phyloP scores from a whole-genome alignment of 2,329 filamentous ascomycete genomes.

The Neocucurbitaria cava region DNA sequence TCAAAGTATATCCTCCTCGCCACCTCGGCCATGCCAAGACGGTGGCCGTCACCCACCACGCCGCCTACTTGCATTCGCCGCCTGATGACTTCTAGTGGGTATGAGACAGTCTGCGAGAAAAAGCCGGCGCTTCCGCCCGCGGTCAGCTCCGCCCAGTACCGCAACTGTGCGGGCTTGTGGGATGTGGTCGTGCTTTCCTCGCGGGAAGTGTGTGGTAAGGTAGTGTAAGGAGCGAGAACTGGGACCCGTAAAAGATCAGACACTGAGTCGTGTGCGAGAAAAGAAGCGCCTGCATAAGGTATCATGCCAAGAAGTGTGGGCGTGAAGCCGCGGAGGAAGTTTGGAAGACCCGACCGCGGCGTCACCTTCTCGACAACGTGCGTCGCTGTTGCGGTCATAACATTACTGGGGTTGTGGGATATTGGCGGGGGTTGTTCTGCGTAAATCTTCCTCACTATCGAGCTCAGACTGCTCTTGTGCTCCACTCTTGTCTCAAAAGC shows the following conservation, averaged over 20 bases:
- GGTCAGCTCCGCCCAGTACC: conserved; percentile 84
- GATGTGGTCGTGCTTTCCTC: conserved; percentile 47
- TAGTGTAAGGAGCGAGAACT: conserved; percentile 73
- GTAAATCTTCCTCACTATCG: conserved; percentile 88
- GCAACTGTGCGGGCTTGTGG: conserved; percentile 72
- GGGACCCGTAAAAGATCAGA: conserved; percentile 82
- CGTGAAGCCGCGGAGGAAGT: conserved; percentile 95
- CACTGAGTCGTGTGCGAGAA: conserved; percentile 90
- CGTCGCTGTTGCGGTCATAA: conserved; percentile 50
- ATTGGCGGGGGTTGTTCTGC: conserved; percentile 65
- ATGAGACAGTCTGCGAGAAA: conserved; percentile 89
- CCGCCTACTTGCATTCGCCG: conserved; percentile 96
- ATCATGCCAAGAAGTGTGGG: conserved; percentile 94
- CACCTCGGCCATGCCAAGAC: conserved; percentile 80
- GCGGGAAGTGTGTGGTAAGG: conserved; percentile 66
- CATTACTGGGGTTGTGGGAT: conserved; percentile 38
- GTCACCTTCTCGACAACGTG: conserved; percentile 60
- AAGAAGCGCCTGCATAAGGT: conserved; percentile 94
- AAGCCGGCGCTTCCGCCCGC: conserved; percentile 87
- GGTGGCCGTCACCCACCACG: conserved; percentile 86
- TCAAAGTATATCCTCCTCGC: conserved; percentile 76
- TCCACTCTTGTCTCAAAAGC: conserved; percentile 90
- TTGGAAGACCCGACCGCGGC: conserved; percentile 74
- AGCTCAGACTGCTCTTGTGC: conserved; percentile 71
- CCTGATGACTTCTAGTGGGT: conserved; percentile 91